phyloP scores from a whole-genome alignment of 129 eudicot species.

The Saposhnikovia divaricata region DNA sequence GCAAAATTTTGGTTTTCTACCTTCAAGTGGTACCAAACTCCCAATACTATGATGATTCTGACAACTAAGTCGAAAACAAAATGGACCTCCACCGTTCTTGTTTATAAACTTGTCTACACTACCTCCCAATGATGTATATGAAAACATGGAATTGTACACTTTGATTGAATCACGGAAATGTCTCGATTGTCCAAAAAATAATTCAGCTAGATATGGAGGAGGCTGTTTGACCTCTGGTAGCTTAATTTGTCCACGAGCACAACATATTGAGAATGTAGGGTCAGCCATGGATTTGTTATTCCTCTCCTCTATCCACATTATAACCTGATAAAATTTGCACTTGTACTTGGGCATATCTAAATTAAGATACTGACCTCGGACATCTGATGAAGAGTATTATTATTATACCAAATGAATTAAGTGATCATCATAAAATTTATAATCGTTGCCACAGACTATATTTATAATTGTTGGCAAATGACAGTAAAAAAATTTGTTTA shows the following conservation, averaged over 20 bases:
- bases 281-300: background rate
- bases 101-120: background rate
- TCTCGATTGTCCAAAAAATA: no score
- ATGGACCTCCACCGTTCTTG: background rate
- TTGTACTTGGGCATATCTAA: background rate
- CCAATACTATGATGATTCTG: background rate
- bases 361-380: no score
- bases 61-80: background rate
- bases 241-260: background rate
- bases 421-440: no score
- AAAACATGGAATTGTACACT: background rate
- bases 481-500: no score
- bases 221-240: background rate
- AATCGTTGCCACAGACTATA: no score
- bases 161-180: no score
- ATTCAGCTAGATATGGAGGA: background rate
- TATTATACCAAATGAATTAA: no score
- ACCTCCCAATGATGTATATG: background rate
- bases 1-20: background rate
- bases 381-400: background rate
- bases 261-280: background rate
- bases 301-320: background rate
- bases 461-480: no score
- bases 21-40: background rate
- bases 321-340: background rate